phyloP scores from a whole-genome alignment of 1,139 yeast species.

The Saccharomyces hybrid region DNA sequence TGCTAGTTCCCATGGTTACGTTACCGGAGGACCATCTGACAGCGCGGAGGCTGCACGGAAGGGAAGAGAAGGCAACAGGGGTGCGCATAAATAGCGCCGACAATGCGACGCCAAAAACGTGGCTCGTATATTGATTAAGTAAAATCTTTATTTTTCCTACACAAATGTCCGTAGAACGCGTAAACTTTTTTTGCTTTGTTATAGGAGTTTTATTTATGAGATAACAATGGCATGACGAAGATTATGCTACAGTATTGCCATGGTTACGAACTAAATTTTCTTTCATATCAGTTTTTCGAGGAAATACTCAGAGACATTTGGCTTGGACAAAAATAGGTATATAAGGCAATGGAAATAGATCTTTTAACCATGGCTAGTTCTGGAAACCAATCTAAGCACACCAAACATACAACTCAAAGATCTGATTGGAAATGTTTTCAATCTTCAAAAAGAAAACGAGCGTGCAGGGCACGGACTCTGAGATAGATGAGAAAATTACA shows the following conservation, averaged over 20 bases:
- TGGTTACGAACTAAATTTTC: not conserved
- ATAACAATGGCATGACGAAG: not conserved
- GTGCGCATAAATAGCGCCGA: not conserved
- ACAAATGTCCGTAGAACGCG: not conserved
- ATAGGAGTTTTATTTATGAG: not conserved
- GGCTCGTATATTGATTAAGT: not conserved
- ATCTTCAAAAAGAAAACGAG: not conserved
- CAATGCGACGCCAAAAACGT: not conserved
- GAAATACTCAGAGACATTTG: not conserved
- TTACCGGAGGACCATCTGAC: not conserved
- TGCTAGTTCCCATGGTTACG: not conserved
- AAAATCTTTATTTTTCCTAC: not conserved
- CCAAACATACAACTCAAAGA: not conserved
- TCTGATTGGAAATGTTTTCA: not conserved
- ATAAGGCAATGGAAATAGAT: not conserved
- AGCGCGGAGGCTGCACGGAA: not conserved
- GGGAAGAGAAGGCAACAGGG: not conserved
- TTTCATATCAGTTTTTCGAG: not conserved
- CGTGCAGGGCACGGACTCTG: not conserved
- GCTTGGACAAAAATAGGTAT: not conserved
- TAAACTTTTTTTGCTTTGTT: not conserved
- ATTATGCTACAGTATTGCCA: not conserved
- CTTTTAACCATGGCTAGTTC: not conserved
- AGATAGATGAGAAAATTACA: not conserved
- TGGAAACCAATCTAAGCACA: not conserved